A percentile compares a stretch with the other conserved stretches of the same genome.
Evolutionary conservation across 805 yeast species (phyloP).

Genomic region (Wickerhamiella hasegawae): DNA sequence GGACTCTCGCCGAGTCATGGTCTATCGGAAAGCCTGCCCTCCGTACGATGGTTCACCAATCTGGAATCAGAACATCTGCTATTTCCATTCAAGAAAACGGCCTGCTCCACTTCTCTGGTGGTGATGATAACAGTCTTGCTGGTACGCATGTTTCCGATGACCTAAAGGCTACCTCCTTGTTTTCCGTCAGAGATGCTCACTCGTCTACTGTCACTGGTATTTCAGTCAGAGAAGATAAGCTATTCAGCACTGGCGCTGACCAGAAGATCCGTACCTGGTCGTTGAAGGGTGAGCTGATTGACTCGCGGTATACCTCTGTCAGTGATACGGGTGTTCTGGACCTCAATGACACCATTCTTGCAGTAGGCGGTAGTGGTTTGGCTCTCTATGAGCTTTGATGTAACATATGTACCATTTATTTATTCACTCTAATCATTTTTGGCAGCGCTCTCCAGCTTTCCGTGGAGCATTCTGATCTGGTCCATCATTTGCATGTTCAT

Average conservation of each 20-base stretch:
- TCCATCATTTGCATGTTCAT: no score
- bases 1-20: conserved; percentile 29
- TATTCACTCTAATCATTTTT: not conserved
- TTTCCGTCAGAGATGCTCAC: conserved; percentile 42
- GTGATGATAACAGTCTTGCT: conserved; percentile 75
- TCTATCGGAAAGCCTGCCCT: not conserved
- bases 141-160: conserved; percentile 25
- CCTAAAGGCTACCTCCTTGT: conserved; percentile 9
- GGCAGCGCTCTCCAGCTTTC: no score
- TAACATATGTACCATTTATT: not conserved
- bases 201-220: conserved; percentile 74
- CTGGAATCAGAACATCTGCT: conserved; percentile 58
- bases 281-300: conserved; percentile 20
- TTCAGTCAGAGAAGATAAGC: conserved; percentile 15
- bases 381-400: conserved; percentile 3
- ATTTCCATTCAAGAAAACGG: conserved; percentile 10
- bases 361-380: conserved; percentile 12
- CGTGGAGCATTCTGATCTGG: not conserved
- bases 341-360: not conserved
- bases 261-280: conserved; percentile 61
- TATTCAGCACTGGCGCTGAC: conserved; percentile 63
- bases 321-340: conserved; percentile 80
- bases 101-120: conserved; percentile 49
- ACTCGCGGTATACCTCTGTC: conserved; percentile 51
- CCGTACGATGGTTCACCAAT: conserved; percentile 54